phyloP scores from a whole-genome alignment of 192 early-diverging fungal genomes.

The Allomyces macrogynus region DNA sequence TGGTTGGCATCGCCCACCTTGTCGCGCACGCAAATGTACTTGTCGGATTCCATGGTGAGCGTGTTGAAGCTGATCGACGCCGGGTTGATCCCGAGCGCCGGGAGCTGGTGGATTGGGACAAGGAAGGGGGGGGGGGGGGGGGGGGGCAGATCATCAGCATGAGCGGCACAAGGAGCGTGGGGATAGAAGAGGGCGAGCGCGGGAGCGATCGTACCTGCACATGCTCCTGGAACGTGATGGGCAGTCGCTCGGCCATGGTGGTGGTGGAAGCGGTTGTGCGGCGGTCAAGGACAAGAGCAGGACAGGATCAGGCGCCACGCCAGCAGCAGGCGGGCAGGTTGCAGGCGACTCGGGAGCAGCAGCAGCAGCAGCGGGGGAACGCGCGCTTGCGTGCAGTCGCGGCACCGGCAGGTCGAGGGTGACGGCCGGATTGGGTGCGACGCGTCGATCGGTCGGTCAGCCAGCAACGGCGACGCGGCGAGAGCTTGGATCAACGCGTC shows the following conservation, averaged over 20 bases:
- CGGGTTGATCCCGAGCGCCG: slow-evolving; percentile 68
- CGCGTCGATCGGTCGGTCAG: too few relatives aligned
- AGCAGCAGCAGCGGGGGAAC: too few relatives aligned
- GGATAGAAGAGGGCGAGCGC: neutral
- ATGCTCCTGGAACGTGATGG: slow-evolving; percentile 92
- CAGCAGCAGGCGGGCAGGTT: too few relatives aligned
- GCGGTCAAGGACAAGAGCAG: too few relatives aligned
- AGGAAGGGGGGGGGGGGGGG: too few relatives aligned
- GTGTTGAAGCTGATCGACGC: slow-evolving; percentile 92
- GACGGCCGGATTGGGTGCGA: too few relatives aligned
- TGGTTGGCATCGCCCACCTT: slow-evolving; percentile 64
- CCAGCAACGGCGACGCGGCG: too few relatives aligned
- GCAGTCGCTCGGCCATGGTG: slow-evolving; percentile 55
- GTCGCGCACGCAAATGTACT: slow-evolving; percentile 94
- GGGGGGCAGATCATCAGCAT: neutral
- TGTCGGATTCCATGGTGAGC: slow-evolving; percentile 92
- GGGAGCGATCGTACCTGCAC: slow-evolving; percentile 51
- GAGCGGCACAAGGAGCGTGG: neutral
- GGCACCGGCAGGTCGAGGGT: too few relatives aligned
- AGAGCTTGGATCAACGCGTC: too few relatives aligned
- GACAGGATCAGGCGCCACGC: too few relatives aligned
- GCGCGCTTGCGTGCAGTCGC: too few relatives aligned
- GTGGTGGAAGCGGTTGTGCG: neutral
- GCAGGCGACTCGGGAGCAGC: too few relatives aligned
- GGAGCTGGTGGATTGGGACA: slow-evolving; percentile 41